Percentiles rank a stretch among this genome's conserved stretches.
phyloP scores from a whole-genome alignment of 1,284 basidiomycete species.

The Calocybe gambosa region DNA sequence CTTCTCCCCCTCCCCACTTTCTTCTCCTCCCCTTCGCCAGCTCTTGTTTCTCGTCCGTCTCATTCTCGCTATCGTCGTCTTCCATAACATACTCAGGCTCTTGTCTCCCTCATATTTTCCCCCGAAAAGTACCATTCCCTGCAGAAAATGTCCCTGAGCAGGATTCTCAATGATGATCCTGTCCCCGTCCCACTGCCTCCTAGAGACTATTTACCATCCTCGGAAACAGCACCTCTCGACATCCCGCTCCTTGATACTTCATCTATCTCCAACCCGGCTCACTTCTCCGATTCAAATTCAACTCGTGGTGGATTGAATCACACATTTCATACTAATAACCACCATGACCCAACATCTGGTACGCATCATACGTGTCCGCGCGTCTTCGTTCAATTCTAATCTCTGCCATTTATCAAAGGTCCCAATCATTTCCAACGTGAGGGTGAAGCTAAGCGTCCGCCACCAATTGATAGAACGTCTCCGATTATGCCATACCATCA shows the following conservation, averaged over 20 bases:
- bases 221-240: conserved; percentile 20
- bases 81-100: not conserved
- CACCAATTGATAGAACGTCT: conserved; percentile 24
- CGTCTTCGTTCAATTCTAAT: not conserved
- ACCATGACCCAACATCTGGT: conserved; percentile 12
- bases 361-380: not conserved
- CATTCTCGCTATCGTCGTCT: conserved; percentile 9
- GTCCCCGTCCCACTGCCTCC: conserved; percentile 19
- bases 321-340: conserved; percentile 6
- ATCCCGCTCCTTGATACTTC: conserved; percentile 11
- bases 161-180: conserved; percentile 70
- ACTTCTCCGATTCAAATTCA: conserved; percentile 13
- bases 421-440: conserved; percentile 11
- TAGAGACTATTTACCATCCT: conserved; percentile 19
- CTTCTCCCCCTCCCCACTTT: conserved; percentile 9
- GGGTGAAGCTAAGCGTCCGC: conserved; percentile 18
- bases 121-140: too few species aligned
- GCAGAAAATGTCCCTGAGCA: conserved; percentile 58
- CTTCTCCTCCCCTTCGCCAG: conserved; percentile 9
- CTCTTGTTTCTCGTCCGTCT: conserved; percentile 10
- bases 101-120: conserved; percentile 20
- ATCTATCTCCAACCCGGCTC: conserved; percentile 11
- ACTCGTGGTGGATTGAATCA: conserved; percentile 9
- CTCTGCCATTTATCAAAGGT: conserved; percentile 2
- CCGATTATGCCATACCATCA: conserved; percentile 23